Percentiles rank a stretch among this genome's conserved stretches.
Conservation (phyloP, 2,329 filamentous ascomycete species). For the Zymoseptoria brevis region DNA sequence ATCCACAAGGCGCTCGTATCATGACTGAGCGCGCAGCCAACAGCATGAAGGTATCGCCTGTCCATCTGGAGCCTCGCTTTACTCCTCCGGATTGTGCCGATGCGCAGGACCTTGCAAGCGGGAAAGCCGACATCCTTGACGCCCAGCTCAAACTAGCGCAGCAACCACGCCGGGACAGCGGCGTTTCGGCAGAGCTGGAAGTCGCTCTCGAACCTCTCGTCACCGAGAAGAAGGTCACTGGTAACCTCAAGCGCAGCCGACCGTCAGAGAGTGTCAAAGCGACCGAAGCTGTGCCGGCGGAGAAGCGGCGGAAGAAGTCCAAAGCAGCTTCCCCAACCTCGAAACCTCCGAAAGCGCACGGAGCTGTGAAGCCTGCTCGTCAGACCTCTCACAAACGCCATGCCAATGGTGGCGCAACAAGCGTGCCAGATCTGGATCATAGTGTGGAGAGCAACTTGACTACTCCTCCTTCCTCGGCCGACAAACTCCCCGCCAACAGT, state of each 20-base stretch:
- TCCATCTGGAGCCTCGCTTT: slow-evolving; percentile 10
- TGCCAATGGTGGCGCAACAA: neutral
- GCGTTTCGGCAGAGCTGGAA: neutral
- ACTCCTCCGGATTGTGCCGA: slow-evolving; percentile 15
- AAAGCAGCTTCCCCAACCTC: neutral
- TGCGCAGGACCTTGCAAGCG: slow-evolving; percentile 14
- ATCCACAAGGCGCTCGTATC: neutral
- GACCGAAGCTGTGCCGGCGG: neutral
- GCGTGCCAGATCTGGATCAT: neutral
- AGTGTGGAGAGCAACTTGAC: neutral
- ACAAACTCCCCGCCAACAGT: neutral
- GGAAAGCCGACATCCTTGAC: slow-evolving; percentile 9
- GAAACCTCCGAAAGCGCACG: neutral
- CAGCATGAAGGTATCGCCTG: neutral
- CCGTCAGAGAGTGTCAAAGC: neutral
- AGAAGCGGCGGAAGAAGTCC: neutral
- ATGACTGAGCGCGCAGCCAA: neutral
- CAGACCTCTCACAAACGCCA: neutral
- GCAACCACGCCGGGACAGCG: slow-evolving; percentile 15
- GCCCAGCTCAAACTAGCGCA: slow-evolving; percentile 11
- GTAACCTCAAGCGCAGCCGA: neutral
- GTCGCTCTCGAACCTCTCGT: neutral
- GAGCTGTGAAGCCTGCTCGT: neutral
- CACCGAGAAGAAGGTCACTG: neutral
- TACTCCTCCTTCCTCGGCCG: neutral